phyloP scores from a whole-genome alignment of 2,329 filamentous ascomycete genomes.

The Emergomyces pasteurianus region DNA sequence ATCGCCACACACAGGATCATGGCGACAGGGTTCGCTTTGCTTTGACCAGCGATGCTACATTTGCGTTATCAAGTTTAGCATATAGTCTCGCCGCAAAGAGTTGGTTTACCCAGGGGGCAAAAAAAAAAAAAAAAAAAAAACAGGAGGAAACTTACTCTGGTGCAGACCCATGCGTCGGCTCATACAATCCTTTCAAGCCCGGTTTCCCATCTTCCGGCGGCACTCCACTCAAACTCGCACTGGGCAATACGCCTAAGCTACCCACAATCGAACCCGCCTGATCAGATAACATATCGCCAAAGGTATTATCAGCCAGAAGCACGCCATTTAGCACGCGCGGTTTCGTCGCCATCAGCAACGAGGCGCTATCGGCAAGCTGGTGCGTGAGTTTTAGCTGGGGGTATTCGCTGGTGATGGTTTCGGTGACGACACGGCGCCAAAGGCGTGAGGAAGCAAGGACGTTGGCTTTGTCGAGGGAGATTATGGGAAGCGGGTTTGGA shows the following conservation, averaged over 20 bases:
- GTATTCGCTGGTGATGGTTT: constrained; percentile 73
- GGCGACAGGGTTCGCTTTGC: constrained; percentile 77
- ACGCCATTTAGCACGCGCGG: constrained; percentile 73
- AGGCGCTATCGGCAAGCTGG: constrained; percentile 81
- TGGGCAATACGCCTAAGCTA: constrained; percentile 71
- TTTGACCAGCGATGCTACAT: constrained; percentile 76
- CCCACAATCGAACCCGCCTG: constrained; percentile 85
- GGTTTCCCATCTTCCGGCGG: constrained; percentile 54
- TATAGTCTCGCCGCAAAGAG: background rate
- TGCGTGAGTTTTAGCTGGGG: constrained; percentile 68
- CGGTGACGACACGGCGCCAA: constrained; percentile 71
- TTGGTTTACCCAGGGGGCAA: background rate
- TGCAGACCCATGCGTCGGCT: constrained; percentile 68
- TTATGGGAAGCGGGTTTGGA: constrained; percentile 43
- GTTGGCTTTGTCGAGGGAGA: constrained; percentile 86
- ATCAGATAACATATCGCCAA: constrained; percentile 86
- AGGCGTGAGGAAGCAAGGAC: constrained; percentile 75
- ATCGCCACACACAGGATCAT: constrained; percentile 83
- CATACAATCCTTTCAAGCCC: constrained; percentile 64
- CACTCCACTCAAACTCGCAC: constrained; percentile 69
- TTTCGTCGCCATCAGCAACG: constrained; percentile 88
- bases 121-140: too few relatives aligned
- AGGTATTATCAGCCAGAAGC: constrained; percentile 78
- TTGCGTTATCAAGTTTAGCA: background rate
- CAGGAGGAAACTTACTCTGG: constrained; percentile 19